Base-by-base conservation (phyloP, 306 rosid species). In the Cicer pinnatifidum region DNA sequence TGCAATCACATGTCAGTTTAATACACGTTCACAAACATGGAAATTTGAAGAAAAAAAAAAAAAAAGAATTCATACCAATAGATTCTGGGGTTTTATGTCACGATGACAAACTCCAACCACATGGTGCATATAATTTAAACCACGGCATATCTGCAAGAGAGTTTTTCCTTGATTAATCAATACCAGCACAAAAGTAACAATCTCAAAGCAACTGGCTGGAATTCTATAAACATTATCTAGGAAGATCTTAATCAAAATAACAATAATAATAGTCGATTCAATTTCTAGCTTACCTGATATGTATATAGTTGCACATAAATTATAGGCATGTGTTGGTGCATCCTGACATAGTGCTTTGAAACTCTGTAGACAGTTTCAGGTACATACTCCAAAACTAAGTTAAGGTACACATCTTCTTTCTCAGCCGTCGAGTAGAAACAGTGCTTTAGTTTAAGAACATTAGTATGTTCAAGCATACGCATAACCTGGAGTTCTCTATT, bases 81-180 rank as follows among this genome's bases (percentile, higher is more conserved):
- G 80, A 85, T 93, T 93, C 73, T 93, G 98, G 45, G 98, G 97
- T 82, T 93, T 93, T 80, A 93, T 86, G 86, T 93, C 98, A 64
- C 98, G 97, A 73, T 93, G 98, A 75, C 94, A 88, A 68, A 91
- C 96, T 52, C 96, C 96, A 50, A 93, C 75, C 35, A 91, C 98
- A n/a, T 85, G 82, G 79, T 93, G 98, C 73, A 93, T 33, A 81
- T 93, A 93, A 82, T 89, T 93, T 66, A 93, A 79, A 1, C 91
- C 97, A 15, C 97, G 98, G 1, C 97, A 93, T 74, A 93, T 93
- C 98, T 93, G 81, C 87, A 81, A 19, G 67, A 81, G 50, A 40
- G 37, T 77, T 61, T 44, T 46, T 6, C 9, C 56, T 48, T 2
- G 5, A 37, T 1, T 39, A 68, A 82, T 73, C 67, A 84, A 76